Base-by-base conservation (phyloP, 2,329 filamentous ascomycete species). In the Torrubiellomyces zombiae region DNA sequence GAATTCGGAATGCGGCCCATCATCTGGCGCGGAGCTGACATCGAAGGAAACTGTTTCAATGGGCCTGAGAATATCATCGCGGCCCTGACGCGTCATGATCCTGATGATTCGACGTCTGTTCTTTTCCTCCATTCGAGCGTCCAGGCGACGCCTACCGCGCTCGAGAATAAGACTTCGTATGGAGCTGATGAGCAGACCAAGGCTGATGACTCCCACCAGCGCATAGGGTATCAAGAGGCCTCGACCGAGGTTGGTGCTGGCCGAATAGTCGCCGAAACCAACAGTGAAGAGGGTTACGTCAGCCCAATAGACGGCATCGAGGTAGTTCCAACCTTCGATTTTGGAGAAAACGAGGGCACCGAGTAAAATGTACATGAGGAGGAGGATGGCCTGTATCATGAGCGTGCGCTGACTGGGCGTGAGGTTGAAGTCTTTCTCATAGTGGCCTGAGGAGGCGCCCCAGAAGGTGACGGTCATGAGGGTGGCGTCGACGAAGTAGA, bases 321-420 rank as follows among this genome's bases (percentile, higher is more conserved):
- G 67, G 40, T 76, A 93, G 12, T 60, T 55, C 73, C 83, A 89
- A 4, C 52, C 62, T 32, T 92, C 75, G 3, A 89, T 62, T 2
- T 56, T 56, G 5, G 70, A 68, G 42, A 89, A 93, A 0, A 92
- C 53, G 1, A 74, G 65, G 1, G 75, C 81, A 1, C 85, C 85
- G 3, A 82, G 50, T 1, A 79, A 70, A 0, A 94, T 56, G 58
- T 89, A 93, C 23, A 80, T 52, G 25, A 92, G 73, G 42, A 91
- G 80, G 28, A 78, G 56, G 49, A 91, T 91, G 2, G 82, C 92
- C 49, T 94, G 85, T 15, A 93, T 53, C 59, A 94, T 93, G 13
- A 94, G 56, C 0, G 81, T 93, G 7, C 85, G 67, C 47, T 94
- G 85, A 32, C 75, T 76, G 26, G 74, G 67, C 0, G 77, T 85